phyloP scores from a whole-genome alignment of 768 basidiomycete genomes.

The Mycena galopus region DNA sequence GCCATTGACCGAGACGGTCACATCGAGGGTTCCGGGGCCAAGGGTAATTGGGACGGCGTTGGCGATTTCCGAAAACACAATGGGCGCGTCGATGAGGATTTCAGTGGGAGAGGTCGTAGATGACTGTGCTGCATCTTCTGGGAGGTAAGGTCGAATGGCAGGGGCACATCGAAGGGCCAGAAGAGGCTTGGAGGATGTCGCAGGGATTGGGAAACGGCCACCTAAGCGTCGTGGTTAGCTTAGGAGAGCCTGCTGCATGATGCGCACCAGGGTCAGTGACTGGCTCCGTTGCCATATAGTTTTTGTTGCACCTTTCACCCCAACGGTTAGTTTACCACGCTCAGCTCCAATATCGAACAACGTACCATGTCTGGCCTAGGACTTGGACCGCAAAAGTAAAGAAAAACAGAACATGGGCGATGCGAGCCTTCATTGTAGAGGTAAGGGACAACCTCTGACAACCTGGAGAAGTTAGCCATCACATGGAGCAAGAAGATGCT shows the following conservation, averaged over 20 bases:
- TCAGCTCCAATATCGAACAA: background rate
- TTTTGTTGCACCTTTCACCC: constrained; percentile 64
- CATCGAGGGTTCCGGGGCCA: constrained; percentile 47
- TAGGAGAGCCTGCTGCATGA: constrained; percentile 4
- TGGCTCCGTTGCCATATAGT: constrained; percentile 61
- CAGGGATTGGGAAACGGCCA: constrained; percentile 60
- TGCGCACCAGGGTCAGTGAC: constrained; percentile 57
- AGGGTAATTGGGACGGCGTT: constrained; percentile 60
- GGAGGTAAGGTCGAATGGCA: constrained; percentile 70
- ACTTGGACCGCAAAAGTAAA: constrained; percentile 4
- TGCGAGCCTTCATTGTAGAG: constrained; percentile 11
- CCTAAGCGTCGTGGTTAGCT: constrained; percentile 38
- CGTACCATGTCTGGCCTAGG: constrained; percentile 36
- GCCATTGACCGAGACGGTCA: constrained; percentile 63
- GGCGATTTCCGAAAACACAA: constrained; percentile 61
- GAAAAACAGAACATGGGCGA: constrained; percentile 3
- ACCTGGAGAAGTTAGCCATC: constrained; percentile 8
- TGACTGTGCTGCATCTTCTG: constrained; percentile 57
- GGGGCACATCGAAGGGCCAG: constrained; percentile 71
- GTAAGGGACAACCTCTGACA: background rate
- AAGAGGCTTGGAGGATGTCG: constrained; percentile 54
- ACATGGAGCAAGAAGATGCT: constrained; percentile 25
- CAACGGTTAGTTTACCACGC: background rate
- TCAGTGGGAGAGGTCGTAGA: constrained; percentile 51
- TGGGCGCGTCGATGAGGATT: constrained; percentile 65